A percentile compares a stretch with the other conserved stretches of the same genome.
Evolutionary conservation across 495 filamentous ascomycete species (phyloP).

Genomic region (Penicillium daleae): DNA sequence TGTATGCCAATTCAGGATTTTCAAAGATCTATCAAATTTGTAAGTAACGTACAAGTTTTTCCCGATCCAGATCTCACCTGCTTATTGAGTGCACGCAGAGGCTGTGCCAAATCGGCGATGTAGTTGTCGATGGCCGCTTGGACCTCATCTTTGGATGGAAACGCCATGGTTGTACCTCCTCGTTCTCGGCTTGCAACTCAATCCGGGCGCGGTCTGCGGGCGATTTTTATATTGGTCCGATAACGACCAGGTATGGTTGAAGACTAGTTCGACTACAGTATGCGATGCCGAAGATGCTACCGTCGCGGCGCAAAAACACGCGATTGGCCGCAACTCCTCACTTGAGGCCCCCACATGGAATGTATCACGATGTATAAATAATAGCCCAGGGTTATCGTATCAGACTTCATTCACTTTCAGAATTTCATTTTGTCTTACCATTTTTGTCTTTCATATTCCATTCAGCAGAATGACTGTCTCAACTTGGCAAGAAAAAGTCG

Average conservation of each 20-base stretch:
- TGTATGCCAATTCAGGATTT: conserved; percentile 55
- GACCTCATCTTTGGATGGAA: background rate
- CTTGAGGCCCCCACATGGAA: background rate
- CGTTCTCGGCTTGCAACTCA: background rate
- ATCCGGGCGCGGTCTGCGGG: background rate
- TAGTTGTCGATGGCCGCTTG: background rate
- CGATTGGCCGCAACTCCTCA: conserved; percentile 3
- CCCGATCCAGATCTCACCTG: background rate
- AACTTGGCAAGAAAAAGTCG: conserved; percentile 18
- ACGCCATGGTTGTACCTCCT: background rate
- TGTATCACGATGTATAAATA: background rate
- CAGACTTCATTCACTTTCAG: background rate
- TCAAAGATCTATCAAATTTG: conserved; percentile 16
- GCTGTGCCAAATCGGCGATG: background rate
- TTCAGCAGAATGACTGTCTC: conserved; percentile 5
- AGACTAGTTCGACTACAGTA: background rate
- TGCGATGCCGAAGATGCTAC: background rate
- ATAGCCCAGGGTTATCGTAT: background rate
- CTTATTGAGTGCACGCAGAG: background rate
- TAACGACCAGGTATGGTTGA: background rate
- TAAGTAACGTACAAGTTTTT: background rate
- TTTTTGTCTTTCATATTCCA: background rate
- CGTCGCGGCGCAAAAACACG: conserved; percentile 1
- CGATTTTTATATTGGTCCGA: background rate
- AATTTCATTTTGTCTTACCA: background rate